Evolutionary conservation across 2,329 filamentous ascomycete species (phyloP).

Genomic region (Neonectria magnoliae): DNA sequence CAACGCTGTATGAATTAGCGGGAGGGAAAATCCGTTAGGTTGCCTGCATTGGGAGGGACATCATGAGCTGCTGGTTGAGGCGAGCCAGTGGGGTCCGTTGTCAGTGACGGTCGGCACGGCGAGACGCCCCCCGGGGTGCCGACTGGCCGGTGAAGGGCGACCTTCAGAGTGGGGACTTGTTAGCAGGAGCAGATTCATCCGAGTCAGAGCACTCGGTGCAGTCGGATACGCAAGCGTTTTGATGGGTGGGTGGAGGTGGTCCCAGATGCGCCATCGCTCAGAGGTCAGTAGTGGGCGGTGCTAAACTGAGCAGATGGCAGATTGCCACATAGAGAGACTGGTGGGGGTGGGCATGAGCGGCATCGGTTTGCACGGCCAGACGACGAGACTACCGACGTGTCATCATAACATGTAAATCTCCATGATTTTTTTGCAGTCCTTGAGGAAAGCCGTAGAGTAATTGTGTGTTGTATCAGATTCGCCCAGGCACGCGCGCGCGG

Average conservation of each 20-base stretch:
- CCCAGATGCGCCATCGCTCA: not conserved
- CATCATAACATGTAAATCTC: slow-evolving; percentile 23
- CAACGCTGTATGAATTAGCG: not conserved
- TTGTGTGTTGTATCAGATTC: not conserved
- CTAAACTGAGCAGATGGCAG: not conserved
- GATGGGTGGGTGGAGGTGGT: not conserved
- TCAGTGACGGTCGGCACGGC: not conserved
- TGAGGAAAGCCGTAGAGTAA: not conserved
- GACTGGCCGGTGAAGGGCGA: no score
- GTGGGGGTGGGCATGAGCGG: slow-evolving; percentile 11
- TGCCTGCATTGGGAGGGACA: not conserved
- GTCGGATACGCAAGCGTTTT: not conserved
- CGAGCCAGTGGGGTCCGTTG: not conserved
- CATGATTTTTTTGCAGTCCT: slow-evolving; percentile 8
- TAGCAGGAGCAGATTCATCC: no score
- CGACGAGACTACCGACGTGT: slow-evolving; percentile 19
- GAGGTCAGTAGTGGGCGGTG: slow-evolving; percentile 2
- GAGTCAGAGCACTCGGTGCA: not conserved
- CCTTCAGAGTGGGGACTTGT: no score
- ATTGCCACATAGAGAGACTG: not conserved
- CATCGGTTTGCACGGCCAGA: slow-evolving; percentile 9
- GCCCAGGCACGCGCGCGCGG: not conserved
- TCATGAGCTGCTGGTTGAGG: not conserved
- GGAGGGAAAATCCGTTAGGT: slow-evolving; percentile 9
- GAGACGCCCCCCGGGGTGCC: not conserved